These are phyloP conservation scores for Nicotiana tomentosiformis DNA, from an alignment of 257 asterid species.

Conservation along the genomic window DNA sequence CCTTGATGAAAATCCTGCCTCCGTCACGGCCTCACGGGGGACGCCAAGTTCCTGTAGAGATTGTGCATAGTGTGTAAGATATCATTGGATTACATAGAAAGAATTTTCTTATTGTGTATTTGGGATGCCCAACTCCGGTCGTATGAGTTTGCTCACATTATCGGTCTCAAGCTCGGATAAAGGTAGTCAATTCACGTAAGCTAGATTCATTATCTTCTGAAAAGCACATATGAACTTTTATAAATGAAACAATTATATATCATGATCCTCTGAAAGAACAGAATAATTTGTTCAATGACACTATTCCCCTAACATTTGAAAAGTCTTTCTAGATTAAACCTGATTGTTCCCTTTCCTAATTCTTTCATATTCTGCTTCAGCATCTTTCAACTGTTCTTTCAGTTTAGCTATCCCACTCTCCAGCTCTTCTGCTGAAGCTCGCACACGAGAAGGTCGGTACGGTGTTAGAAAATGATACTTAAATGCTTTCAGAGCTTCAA, in stretches of 20 bases:
- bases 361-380: slow-evolving; percentile 67
- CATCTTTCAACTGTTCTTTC: slow-evolving; percentile 53
- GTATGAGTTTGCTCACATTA: background rate
- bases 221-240: background rate
- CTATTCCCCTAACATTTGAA: background rate
- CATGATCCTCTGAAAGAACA: background rate
- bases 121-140: background rate
- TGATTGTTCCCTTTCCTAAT: slow-evolving; percentile 69
- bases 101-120: background rate
- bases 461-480: slow-evolving; percentile 62
- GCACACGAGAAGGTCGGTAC: slow-evolving; percentile 46
- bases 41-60: background rate
- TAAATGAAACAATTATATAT: background rate
- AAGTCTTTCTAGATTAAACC: background rate
- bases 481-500: slow-evolving; percentile 67
- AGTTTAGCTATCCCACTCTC: slow-evolving; percentile 52
- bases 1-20: too few relatives aligned
- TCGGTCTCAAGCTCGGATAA: background rate
- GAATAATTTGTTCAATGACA: background rate
- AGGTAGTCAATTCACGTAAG: background rate
- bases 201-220: background rate
- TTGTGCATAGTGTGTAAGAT: background rate
- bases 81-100: background rate
- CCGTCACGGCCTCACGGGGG: too few relatives aligned
- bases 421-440: slow-evolving; percentile 60